Percentiles rank a stretch among this genome's conserved stretches.
phyloP scores from a whole-genome alignment of 306 rosid genomes.

The Sicyos edulis region DNA sequence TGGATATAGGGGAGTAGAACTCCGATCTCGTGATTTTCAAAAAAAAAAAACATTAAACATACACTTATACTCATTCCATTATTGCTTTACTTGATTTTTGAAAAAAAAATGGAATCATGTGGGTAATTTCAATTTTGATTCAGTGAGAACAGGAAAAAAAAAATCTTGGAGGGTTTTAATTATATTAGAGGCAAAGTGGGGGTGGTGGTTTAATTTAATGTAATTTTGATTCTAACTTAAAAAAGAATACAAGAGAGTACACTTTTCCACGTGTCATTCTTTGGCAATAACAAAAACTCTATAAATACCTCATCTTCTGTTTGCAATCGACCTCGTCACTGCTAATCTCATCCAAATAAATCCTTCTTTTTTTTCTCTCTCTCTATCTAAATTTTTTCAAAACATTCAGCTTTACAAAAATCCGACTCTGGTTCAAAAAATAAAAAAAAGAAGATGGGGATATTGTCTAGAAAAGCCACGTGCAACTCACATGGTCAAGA shows the following conservation, averaged over 20 bases:
- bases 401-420: background rate
- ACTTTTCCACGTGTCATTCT: constrained; percentile 17
- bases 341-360: too few relatives aligned
- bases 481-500: constrained; percentile 25
- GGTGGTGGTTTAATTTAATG: background rate
- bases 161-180: background rate
- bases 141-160: too few relatives aligned
- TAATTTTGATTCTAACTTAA: background rate
- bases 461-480: constrained; percentile 22
- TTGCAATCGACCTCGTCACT: background rate
- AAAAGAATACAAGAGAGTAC: background rate
- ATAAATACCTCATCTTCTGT: background rate
- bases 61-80: too few relatives aligned
- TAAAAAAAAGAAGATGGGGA: background rate
- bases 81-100: too few relatives aligned
- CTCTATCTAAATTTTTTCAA: background rate
- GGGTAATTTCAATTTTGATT: background rate
- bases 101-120: too few relatives aligned
- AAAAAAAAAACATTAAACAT: too few relatives aligned
- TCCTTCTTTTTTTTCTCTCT: background rate
- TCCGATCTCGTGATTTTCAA: too few relatives aligned
- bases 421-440: background rate
- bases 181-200: background rate
- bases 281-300: background rate
- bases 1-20: too few relatives aligned